Base-by-base conservation (phyloP, 768 basidiomycete species). In the Mycena galericulata region DNA sequence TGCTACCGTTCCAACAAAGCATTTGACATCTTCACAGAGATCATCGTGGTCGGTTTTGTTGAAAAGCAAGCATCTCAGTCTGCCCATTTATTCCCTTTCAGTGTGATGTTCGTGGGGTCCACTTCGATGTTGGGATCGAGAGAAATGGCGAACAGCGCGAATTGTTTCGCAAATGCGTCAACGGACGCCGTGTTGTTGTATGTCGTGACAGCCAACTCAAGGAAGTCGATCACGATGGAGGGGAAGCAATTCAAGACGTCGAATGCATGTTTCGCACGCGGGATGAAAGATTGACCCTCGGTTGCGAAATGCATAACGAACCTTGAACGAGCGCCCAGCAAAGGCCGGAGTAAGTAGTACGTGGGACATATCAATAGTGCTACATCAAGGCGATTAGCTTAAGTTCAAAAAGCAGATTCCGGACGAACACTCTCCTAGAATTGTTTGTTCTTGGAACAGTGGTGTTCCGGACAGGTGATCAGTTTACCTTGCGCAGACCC, bases 301-400 rank as follows among this genome's bases (percentile, higher is more conserved):
- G 20, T 29, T 12, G 18, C 4, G 11, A 3, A n/a, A 9, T 20
- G 34, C 24, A 14, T 14, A 12, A 12, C 4, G 29, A 18, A 15
- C 22, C 8, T 38, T 11, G 57, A 74, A 82, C 1, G 78, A 71
- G 17, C 67, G 70, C 20, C 76, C 75, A 3, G 49, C 18, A 62
- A 81, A 83, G 15, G 80, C 65, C 8, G 20, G 7, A 80, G 73
- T 34, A 82, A 24, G 38, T 68, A 74, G 54, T 81, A 79, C 1
- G 79, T 75, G 7, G 81, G 82, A 57, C 82, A 83, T 22, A 78
- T 67, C 50, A 83, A 75, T 26, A 80, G 78, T 1, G 80, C 82
- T 82, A 56, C 1, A n/a, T n/a, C 36, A 22, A 14, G n/a, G 6
- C 36, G 36, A 15, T 38, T 38, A 8, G 8, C 8, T 8, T 38